Percentiles rank a stretch among this genome's conserved stretches.
Conservation (phyloP, 805 yeast genomes). For the Candida hispaniensis region DNA sequence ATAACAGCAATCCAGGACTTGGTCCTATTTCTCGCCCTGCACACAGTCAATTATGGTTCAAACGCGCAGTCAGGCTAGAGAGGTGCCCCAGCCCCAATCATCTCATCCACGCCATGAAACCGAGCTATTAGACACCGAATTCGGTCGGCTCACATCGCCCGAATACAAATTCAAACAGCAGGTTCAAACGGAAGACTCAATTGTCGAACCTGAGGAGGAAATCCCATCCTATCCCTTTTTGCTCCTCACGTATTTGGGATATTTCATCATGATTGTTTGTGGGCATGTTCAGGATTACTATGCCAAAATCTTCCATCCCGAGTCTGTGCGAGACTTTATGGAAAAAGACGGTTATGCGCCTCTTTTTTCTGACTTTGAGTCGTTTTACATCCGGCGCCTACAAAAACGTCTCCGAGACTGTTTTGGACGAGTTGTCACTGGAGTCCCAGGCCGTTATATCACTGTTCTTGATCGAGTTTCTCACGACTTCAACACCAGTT, state of each 20-base stretch:
- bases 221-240: slow-evolving; percentile 79
- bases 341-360: slow-evolving; percentile 91
- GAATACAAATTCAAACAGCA: slow-evolving; percentile 53
- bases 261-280: slow-evolving; percentile 68
- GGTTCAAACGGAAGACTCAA: slow-evolving; percentile 44
- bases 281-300: slow-evolving; percentile 89
- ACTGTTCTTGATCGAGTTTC: slow-evolving; percentile 69
- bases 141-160: slow-evolving; percentile 56
- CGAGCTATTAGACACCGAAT: slow-evolving; percentile 45
- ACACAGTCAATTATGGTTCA: too few relatives aligned
- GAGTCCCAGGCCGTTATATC: slow-evolving; percentile 91
- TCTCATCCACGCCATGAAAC: too few relatives aligned
- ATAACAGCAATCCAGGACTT: too few relatives aligned
- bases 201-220: slow-evolving; percentile 51
- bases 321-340: slow-evolving; percentile 47
- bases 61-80: too few relatives aligned
- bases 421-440: slow-evolving; percentile 91
- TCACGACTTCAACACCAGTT: slow-evolving; percentile 52
- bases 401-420: slow-evolving; percentile 88
- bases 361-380: slow-evolving; percentile 86
- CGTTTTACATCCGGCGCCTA: slow-evolving; percentile 85
- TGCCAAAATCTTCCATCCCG: slow-evolving; percentile 62
- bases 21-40: too few relatives aligned
- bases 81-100: too few relatives aligned
- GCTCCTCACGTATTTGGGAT: slow-evolving; percentile 74